Conservation (phyloP, 306 rosid genomes). For the Cotoneaster glaucophyllus region DNA sequence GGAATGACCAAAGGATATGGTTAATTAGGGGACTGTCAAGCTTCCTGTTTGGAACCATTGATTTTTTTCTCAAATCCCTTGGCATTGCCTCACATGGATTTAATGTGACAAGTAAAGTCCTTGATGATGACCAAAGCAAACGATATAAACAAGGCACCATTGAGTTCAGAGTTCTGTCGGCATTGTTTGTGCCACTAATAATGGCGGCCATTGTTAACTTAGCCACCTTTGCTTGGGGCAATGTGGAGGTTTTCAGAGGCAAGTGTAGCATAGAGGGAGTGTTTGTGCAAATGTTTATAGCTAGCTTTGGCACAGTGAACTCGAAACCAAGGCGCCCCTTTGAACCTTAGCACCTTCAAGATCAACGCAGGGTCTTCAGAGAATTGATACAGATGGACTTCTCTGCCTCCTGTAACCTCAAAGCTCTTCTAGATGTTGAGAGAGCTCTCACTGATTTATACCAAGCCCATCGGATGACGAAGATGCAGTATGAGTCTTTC, state of each 20-base stretch:
- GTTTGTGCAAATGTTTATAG: constrained; percentile 15
- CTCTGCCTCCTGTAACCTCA: no score
- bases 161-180: constrained; percentile 31
- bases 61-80: constrained; percentile 13
- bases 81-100: constrained; percentile 20
- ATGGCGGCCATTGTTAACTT: constrained; percentile 29
- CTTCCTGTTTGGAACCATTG: constrained; percentile 20
- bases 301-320: constrained; percentile 22
- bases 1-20: constrained; percentile 54
- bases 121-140: constrained; percentile 31
- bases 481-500: no score
- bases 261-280: background rate
- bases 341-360: no score
- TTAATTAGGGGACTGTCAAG: constrained; percentile 20
- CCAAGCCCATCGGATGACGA: no score
- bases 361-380: no score
- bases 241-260: background rate
- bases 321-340: background rate
- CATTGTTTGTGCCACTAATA: constrained; percentile 25
- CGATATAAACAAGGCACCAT: constrained; percentile 22
- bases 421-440: no score
- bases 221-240: constrained; percentile 4
- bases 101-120: constrained; percentile 32
- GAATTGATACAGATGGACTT: no score
- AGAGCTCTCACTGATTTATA: no score